Evolutionary conservation across 352 stramenopile genomes (phyloP), one percentile per base, ranked within the genome.

Genomic region (Phytophthora citricola): DNA sequence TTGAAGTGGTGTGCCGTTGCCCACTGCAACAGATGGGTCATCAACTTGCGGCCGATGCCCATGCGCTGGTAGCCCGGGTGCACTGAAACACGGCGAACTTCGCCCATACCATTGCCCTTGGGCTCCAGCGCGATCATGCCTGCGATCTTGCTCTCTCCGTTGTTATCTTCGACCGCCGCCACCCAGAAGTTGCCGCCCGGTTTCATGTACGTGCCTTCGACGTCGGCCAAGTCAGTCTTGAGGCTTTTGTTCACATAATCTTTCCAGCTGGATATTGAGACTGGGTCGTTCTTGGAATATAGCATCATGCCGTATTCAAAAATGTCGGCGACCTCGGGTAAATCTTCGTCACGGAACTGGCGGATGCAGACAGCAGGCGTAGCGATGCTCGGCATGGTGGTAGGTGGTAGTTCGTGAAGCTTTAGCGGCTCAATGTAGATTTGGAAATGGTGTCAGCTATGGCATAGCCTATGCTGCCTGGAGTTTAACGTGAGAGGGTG

Each of bases 161-260:
- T 67, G 53, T 52, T 50, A 27, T 71, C 49, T 52, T 71, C 22
- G 1, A 73, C 10, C 15, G 59, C 69, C 2, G 68, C 72, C 9
- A 85, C 76, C 76, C 76, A 85, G 60, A 85, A 85, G 48, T 79
- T 78, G 17, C 76, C 76, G 0, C 76, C 76, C 2, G 61, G 39
- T 3, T n/a, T 17, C 8, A 81, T 70, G 69, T 81, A 85, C 22
- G 59, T 69, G 45, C 58, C 48, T 27, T 78, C 24, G 15, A 83
- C 59, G 40, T 81, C 56, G 3, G 58, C 65, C 14, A 85, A 51
- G 50, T 85, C 76, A 14, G 15, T 52, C 45, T 78, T 59, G 38
- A 81, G 54, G n/a, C 60, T 73, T 27, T 71, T 64, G 32, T 60
- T 43, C 29, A 83, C 63, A 50, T 85, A 81, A 22, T 68, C 31